A percentile compares a stretch with the other conserved stretches of the same genome.
Conservation (phyloP, 2,329 filamentous ascomycete species). For the Fusarium austroafricanum region DNA sequence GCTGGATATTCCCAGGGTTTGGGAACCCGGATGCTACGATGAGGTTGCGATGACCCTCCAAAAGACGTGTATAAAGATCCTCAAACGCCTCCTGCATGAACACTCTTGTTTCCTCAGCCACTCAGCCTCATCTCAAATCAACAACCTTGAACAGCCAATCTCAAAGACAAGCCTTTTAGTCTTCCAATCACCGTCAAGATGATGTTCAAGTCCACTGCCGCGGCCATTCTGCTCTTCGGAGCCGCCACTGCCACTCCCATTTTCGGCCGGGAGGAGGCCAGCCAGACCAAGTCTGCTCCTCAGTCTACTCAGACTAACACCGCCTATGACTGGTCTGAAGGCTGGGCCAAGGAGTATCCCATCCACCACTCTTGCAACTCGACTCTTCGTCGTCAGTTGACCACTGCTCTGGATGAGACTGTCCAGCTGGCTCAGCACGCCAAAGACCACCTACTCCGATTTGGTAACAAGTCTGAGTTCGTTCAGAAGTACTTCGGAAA, state of each 20-base stretch:
- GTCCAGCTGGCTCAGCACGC: conserved; percentile 69
- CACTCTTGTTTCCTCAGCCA: conserved; percentile 27
- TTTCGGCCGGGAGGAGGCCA: conserved; percentile 41
- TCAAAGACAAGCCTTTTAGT: conserved; percentile 7
- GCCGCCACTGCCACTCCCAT: conserved; percentile 47
- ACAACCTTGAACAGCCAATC: conserved; percentile 2
- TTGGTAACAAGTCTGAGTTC: conserved; percentile 67
- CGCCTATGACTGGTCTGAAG: conserved; percentile 50
- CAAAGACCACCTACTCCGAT: conserved; percentile 69
- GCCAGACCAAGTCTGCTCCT: conserved; percentile 31
- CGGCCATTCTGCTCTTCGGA: conserved; percentile 43
- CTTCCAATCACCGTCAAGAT: conserved; percentile 29
- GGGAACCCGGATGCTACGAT: conserved; percentile 6
- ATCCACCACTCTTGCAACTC: conserved; percentile 76
- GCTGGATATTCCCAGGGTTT: neutral
- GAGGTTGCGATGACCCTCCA: neutral
- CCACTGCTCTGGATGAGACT: conserved; percentile 68
- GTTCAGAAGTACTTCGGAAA: conserved; percentile 76
- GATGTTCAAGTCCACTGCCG: conserved; percentile 44
- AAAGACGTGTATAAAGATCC: conserved; percentile 38
- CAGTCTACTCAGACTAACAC: conserved; percentile 34
- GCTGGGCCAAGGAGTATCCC: conserved; percentile 52
- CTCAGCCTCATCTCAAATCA: conserved; percentile 24
- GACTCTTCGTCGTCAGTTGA: conserved; percentile 68
- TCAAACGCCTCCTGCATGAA: conserved; percentile 11